phyloP scores from a whole-genome alignment of 495 filamentous ascomycete genomes.

The Pyronema omphalodes region DNA sequence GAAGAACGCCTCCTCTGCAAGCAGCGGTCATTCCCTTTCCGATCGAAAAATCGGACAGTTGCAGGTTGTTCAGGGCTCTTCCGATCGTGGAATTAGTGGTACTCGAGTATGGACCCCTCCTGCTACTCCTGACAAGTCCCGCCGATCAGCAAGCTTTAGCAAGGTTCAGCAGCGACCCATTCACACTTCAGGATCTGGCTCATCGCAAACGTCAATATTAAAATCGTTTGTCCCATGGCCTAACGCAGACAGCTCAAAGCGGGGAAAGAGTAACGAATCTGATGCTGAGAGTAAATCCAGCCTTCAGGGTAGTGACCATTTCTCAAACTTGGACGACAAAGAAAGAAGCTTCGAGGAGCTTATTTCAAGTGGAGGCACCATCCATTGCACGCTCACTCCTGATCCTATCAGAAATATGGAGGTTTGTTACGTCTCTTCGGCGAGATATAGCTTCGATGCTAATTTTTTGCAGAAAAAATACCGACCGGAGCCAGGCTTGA shows the following conservation, averaged over 20 bases:
- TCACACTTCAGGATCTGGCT: constrained; percentile 34
- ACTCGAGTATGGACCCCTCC: constrained; percentile 17
- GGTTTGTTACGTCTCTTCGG: constrained; percentile 26
- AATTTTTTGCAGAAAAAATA: neutral
- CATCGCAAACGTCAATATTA: constrained; percentile 34
- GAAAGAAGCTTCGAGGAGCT: constrained; percentile 59
- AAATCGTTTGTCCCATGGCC: constrained; percentile 35
- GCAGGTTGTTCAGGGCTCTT: constrained; percentile 18
- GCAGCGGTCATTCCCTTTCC: constrained; percentile 20
- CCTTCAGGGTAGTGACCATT: constrained; percentile 31
- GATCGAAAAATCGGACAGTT: constrained; percentile 22
- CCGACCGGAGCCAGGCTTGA: neutral
- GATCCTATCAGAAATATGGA: constrained; percentile 74
- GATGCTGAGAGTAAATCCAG: constrained; percentile 29
- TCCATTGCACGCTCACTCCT: constrained; percentile 86
- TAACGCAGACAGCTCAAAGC: constrained; percentile 25
- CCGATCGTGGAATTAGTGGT: constrained; percentile 12
- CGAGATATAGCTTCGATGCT: too few relatives aligned
- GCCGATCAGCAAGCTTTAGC: constrained; percentile 23
- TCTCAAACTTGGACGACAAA: constrained; percentile 30
- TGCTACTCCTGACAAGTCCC: constrained; percentile 19
- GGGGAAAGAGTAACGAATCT: constrained; percentile 12
- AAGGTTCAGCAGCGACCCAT: constrained; percentile 32
- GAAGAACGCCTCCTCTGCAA: constrained; percentile 15
- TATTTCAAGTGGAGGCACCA: constrained; percentile 75